Evolutionary conservation across 306 rosid species (phyloP).

Genomic region (Acacia confusa): DNA sequence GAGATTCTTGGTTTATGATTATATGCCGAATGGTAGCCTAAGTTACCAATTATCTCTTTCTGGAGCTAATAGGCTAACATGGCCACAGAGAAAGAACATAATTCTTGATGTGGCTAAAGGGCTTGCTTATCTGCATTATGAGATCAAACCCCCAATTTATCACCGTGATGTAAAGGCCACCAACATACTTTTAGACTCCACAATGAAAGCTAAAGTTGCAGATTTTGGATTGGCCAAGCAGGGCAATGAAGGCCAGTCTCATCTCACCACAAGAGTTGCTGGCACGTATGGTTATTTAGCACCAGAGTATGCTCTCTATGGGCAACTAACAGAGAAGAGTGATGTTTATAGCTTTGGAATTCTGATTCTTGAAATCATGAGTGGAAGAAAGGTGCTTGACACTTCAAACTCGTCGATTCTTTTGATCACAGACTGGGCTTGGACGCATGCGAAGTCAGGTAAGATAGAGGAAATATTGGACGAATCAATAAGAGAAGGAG

Average conservation of each 20-base stretch:
- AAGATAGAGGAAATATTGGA: slow-evolving; percentile 53
- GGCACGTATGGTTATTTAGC: slow-evolving; percentile 86
- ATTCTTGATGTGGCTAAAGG: slow-evolving; percentile 86
- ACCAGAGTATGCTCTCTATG: slow-evolving; percentile 81
- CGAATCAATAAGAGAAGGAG: slow-evolving; percentile 46
- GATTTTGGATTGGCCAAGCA: slow-evolving; percentile 81
- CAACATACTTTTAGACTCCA: slow-evolving; percentile 67
- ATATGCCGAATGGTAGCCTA: slow-evolving; percentile 70
- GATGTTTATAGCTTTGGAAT: slow-evolving; percentile 85
- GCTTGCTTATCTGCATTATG: slow-evolving; percentile 69
- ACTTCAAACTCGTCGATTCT: slow-evolving; percentile 43
- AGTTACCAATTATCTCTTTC: slow-evolving; percentile 48
- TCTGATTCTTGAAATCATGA: slow-evolving; percentile 79
- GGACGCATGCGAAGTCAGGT: slow-evolving; percentile 60
- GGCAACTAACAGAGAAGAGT: slow-evolving; percentile 72
- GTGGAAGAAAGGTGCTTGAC: slow-evolving; percentile 73
- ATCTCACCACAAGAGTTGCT: slow-evolving; percentile 76
- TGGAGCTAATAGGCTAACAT: slow-evolving; percentile 45
- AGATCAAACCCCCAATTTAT: slow-evolving; percentile 74
- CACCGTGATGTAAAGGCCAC: slow-evolving; percentile 80
- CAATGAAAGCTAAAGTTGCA: slow-evolving; percentile 68
- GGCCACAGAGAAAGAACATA: slow-evolving; percentile 82
- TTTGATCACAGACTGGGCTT: slow-evolving; percentile 85
- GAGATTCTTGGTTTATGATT: slow-evolving; percentile 72
- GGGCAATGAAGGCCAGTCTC: slow-evolving; percentile 62